These are phyloP conservation scores for Ploettnerulaceae sp. DNA, from an alignment of 2,329 filamentous ascomycete genomes.

Conservation along the genomic window DNA sequence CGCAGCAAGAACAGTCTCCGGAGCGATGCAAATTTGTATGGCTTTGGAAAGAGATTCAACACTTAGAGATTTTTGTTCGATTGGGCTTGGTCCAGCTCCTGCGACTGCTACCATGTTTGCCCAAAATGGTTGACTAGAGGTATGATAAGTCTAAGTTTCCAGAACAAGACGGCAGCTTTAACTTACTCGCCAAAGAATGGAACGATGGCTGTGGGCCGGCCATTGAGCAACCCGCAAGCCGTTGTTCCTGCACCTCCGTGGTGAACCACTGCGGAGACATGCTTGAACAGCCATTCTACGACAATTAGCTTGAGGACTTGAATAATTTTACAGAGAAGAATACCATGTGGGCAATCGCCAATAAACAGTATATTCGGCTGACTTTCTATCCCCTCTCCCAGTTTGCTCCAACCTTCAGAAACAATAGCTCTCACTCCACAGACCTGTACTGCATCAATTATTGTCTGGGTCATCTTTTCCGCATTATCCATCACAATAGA, in stretches of 20 bases:
- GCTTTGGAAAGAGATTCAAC: constrained; percentile 35
- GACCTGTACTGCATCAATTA: constrained; percentile 34
- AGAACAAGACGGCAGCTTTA: background rate
- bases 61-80: constrained; percentile 36
- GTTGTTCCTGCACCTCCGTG: constrained; percentile 24
- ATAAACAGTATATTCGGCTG: constrained; percentile 14
- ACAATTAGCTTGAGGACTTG: background rate
- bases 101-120: constrained; percentile 39
- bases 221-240: constrained; percentile 35
- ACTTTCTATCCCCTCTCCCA: constrained; percentile 22
- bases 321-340: too few relatives aligned
- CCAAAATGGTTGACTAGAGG: constrained; percentile 40
- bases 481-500: constrained; percentile 34
- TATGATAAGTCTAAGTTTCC: background rate
- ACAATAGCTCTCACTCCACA: constrained; percentile 36
- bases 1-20: constrained; percentile 32
- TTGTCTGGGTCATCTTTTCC: constrained; percentile 33
- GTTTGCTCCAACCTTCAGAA: constrained; percentile 36
- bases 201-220: constrained; percentile 37
- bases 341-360: constrained; percentile 14
- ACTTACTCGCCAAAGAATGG: constrained; percentile 39
- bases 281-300: constrained; percentile 35
- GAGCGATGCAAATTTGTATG: constrained; percentile 35
- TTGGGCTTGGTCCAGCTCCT: constrained; percentile 39
- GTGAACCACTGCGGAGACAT: constrained; percentile 22